Conservation (phyloP, 345 rosid genomes). For the Pistacia vera region DNA sequence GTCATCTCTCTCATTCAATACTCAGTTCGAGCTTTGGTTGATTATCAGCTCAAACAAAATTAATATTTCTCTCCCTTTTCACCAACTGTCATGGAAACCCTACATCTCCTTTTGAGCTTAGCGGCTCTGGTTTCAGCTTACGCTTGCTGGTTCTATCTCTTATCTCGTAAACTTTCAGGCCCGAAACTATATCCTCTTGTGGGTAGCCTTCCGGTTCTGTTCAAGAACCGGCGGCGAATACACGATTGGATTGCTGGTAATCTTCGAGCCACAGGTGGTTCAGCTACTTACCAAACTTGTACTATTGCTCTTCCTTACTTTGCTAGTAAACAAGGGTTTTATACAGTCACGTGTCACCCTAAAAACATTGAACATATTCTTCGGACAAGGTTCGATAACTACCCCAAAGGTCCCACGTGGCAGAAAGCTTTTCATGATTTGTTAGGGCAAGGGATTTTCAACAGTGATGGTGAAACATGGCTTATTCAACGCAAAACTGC, state of each 20-base stretch:
- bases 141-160: conserved; percentile 72
- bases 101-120: conserved; percentile 32
- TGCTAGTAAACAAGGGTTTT: conserved; percentile 74
- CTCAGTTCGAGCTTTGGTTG: neutral
- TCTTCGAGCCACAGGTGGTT: conserved; percentile 67
- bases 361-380: conserved; percentile 86
- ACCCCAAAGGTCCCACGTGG: conserved; percentile 87
- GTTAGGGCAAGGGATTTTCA: conserved; percentile 86
- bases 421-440: conserved; percentile 84
- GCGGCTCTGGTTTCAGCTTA: conserved; percentile 48
- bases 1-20: conserved; percentile 14
- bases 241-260: conserved; percentile 84
- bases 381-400: conserved; percentile 79
- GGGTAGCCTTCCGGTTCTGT: conserved; percentile 73
- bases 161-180: conserved; percentile 66
- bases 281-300: conserved; percentile 78
- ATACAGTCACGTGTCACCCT: conserved; percentile 87
- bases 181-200: conserved; percentile 69
- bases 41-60: neutral
- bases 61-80: neutral
- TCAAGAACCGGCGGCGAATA: conserved; percentile 53
- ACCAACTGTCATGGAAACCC: conserved; percentile 49
- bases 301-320: conserved; percentile 72
- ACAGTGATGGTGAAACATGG: conserved; percentile 94
- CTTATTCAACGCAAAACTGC: conserved; percentile 89